Evolutionary conservation across 305 asterid genomes (phyloP).

Genomic region (Plantago coronopus): DNA sequence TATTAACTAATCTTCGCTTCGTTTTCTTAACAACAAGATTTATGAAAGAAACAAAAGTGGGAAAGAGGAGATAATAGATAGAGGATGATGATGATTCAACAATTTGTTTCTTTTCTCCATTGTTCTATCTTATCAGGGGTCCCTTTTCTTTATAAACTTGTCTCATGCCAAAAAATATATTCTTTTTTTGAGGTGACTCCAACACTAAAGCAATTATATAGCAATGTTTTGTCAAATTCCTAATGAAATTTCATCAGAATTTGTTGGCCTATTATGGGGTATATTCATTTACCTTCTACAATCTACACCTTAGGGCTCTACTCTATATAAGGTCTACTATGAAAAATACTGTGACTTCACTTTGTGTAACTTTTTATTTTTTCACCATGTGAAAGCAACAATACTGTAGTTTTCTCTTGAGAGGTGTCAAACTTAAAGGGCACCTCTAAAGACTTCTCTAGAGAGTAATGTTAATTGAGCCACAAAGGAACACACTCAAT

Average conservation of each 20-base stretch:
- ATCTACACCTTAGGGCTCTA: neutral
- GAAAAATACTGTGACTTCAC: too few relatives aligned
- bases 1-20: too few relatives aligned
- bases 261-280: conserved; percentile 8
- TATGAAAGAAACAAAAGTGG: neutral
- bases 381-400: neutral
- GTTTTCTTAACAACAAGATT: too few relatives aligned
- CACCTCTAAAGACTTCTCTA: too few relatives aligned
- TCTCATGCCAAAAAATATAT: conserved; percentile 31
- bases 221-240: conserved; percentile 25
- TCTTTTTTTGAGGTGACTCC: conserved; percentile 59
- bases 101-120: conserved; percentile 19
- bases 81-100: conserved; percentile 26
- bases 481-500: too few relatives aligned
- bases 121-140: conserved; percentile 33
- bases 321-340: neutral
- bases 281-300: neutral
- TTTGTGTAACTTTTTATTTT: neutral
- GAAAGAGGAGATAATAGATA: conserved; percentile 12
- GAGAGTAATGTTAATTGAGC: too few relatives aligned
- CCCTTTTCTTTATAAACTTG: conserved; percentile 42
- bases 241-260: conserved; percentile 7
- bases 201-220: conserved; percentile 31
- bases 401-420: too few relatives aligned
- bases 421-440: too few relatives aligned